A percentile compares a stretch with the other conserved stretches of the same genome.
phyloP scores from a whole-genome alignment of 805 yeast genomes.

The Wickerhamomyces chambardii region DNA sequence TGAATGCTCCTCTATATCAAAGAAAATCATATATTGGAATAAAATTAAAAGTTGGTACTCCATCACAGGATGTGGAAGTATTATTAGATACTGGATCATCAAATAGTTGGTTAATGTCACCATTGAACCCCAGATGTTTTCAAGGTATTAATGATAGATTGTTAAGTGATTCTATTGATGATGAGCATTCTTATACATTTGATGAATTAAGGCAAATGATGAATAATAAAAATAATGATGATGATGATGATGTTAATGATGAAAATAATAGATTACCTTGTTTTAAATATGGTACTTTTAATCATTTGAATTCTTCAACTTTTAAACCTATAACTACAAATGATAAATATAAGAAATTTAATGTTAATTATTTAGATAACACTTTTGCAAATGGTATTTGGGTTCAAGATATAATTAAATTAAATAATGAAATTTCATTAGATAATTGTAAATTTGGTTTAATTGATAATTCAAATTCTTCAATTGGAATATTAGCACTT shows the following conservation, averaged over 20 bases:
- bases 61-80: conserved; percentile 17
- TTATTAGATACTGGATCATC: conserved; percentile 26
- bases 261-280: conserved; percentile 14
- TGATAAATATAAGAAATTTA: conserved; percentile 18
- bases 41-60: conserved; percentile 8
- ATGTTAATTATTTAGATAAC: conserved; percentile 37
- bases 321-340: conserved; percentile 5
- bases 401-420: conserved; percentile 29
- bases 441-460: conserved; percentile 23
- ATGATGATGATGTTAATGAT: too few species aligned
- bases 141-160: background rate
- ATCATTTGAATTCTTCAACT: too few species aligned
- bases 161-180: background rate
- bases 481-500: conserved; percentile 35
- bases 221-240: too few species aligned
- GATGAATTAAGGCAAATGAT: background rate
- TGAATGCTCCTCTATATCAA: conserved; percentile 4
- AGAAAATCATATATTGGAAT: conserved; percentile 4
- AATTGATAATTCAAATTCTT: conserved; percentile 21
- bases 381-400: conserved; percentile 39
- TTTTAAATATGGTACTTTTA: conserved; percentile 22
- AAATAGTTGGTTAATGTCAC: conserved; percentile 22
- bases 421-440: conserved; percentile 19
- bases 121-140: conserved; percentile 7
- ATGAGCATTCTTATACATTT: background rate